Percentiles rank a stretch among this genome's conserved stretches.
Evolutionary conservation across 2,329 filamentous ascomycete species (phyloP).

Genomic region (Diaporthe velutina): DNA sequence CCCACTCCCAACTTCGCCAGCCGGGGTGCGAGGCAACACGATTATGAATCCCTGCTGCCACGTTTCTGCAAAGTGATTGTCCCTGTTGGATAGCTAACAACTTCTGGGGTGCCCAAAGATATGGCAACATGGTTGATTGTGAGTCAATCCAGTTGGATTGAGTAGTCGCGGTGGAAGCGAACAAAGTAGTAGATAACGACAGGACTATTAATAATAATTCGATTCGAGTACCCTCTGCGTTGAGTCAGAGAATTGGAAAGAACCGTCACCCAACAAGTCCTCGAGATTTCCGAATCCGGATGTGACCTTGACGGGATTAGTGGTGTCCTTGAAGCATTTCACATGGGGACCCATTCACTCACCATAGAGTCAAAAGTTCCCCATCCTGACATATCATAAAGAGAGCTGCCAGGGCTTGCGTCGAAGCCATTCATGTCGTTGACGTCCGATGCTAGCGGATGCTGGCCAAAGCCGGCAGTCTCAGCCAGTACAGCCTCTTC

Average conservation of each 20-base stretch:
- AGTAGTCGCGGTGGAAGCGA: too few species aligned
- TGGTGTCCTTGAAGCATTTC: not conserved
- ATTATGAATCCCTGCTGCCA: not conserved
- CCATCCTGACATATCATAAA: constrained; percentile 39
- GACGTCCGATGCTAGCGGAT: not conserved
- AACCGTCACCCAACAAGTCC: constrained; percentile 27
- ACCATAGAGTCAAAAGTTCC: constrained; percentile 39
- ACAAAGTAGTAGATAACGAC: not conserved
- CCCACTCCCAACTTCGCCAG: not conserved
- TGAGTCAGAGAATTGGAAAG: constrained; percentile 22
- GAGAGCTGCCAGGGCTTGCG: constrained; percentile 31
- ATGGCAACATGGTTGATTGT: too few species aligned
- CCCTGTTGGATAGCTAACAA: too few species aligned
- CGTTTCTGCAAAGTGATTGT: not conserved
- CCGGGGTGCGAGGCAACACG: too few species aligned
- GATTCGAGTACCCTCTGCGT: not conserved
- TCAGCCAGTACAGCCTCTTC: not conserved
- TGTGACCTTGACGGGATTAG: constrained; percentile 27
- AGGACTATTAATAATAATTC: not conserved
- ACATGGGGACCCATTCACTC: not conserved
- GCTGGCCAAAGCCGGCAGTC: not conserved
- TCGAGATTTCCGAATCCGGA: constrained; percentile 38
- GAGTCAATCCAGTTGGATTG: not conserved
- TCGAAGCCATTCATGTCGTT: constrained; percentile 19
- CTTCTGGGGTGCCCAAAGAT: not conserved